phyloP scores from a whole-genome alignment of 306 rosid genomes.

The Cicer yamashitae region DNA sequence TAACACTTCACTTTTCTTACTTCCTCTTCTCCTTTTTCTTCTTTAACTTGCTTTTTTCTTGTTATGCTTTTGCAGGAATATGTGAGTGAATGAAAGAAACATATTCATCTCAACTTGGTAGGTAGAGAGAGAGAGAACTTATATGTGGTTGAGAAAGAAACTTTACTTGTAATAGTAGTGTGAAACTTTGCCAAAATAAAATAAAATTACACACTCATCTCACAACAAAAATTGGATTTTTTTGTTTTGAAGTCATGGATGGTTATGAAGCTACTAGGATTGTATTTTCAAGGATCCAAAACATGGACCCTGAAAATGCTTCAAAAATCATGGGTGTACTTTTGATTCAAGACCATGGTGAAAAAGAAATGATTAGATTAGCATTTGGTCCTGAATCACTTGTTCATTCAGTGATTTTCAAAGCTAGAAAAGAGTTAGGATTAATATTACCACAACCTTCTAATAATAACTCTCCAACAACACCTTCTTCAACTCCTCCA shows the following conservation, averaged over 20 bases:
- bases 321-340: constrained; percentile 97
- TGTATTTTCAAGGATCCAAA: constrained; percentile 88
- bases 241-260: constrained; percentile 65
- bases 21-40: constrained; percentile 36
- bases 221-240: neutral
- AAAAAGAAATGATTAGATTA: constrained; percentile 93
- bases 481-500: constrained; percentile 73
- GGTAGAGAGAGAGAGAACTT: constrained; percentile 52
- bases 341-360: constrained; percentile 92
- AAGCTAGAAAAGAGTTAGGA: constrained; percentile 81
- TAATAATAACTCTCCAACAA: constrained; percentile 62
- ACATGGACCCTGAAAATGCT: constrained; percentile 95
- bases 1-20: constrained; percentile 58
- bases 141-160: constrained; percentile 82
- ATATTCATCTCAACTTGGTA: constrained; percentile 64
- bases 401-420: constrained; percentile 77
- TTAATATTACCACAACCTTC: constrained; percentile 27
- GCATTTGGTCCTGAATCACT: constrained; percentile 95
- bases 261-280: constrained; percentile 90
- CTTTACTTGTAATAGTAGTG: constrained; percentile 60
- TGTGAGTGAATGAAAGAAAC: constrained; percentile 64
- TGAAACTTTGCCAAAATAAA: constrained; percentile 25
- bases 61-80: constrained; percentile 79
- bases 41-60: constrained; percentile 57
- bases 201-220: neutral